These are phyloP conservation scores for Aspergillus cejpii DNA, from an alignment of 2,329 filamentous ascomycete species.

Conservation along the genomic window DNA sequence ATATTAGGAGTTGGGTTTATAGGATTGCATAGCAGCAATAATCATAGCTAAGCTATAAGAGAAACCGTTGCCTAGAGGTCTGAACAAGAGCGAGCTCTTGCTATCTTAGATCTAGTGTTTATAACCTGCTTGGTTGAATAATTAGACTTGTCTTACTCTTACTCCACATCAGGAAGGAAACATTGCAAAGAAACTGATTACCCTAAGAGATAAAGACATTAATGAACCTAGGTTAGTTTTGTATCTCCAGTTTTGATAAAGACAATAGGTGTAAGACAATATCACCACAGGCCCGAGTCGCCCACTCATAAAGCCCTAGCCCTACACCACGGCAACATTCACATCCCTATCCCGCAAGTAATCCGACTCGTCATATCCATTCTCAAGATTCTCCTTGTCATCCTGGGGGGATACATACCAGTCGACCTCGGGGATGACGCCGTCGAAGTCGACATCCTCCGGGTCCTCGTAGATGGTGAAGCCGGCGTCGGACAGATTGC, in stretches of 20 bases:
- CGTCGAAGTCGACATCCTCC: slow-evolving; percentile 8
- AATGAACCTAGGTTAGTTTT: not conserved
- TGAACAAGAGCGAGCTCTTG: too few relatives aligned
- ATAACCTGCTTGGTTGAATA: too few relatives aligned
- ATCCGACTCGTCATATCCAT: not conserved
- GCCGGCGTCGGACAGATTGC: not conserved
- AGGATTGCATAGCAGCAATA: too few relatives aligned
- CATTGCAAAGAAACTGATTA: too few relatives aligned
- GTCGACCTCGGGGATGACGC: not conserved
- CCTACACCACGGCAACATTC: not conserved
- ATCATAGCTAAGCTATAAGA: too few relatives aligned
- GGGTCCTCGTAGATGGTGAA: slow-evolving; percentile 21
- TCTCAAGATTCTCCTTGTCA: slow-evolving; percentile 17
- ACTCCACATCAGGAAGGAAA: too few relatives aligned
- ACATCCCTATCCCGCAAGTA: not conserved
- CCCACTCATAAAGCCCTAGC: not conserved
- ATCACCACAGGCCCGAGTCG: not conserved
- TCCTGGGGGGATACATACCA: slow-evolving; percentile 9
- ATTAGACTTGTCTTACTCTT: too few relatives aligned
- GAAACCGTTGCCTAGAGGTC: too few relatives aligned
- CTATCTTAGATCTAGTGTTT: too few relatives aligned
- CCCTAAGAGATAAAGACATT: too few relatives aligned
- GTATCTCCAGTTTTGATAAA: not conserved
- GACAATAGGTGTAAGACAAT: not conserved
- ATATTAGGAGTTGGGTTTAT: too few relatives aligned